phyloP scores from a whole-genome alignment of 1,284 basidiomycete species.

The Porodaedalea pini region DNA sequence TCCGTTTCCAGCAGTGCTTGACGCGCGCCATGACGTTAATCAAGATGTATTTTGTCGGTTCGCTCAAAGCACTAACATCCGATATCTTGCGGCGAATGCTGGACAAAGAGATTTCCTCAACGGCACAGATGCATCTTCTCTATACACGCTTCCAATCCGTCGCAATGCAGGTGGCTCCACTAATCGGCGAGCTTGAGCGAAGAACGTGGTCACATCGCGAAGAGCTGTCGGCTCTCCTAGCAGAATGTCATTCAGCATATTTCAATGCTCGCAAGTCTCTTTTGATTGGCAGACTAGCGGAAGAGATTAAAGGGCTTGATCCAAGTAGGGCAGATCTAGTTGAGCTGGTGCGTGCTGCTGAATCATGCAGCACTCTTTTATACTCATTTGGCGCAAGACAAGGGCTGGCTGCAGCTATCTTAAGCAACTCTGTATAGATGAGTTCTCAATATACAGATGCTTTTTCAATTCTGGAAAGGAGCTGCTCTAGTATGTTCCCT shows the following conservation, averaged over 20 bases:
- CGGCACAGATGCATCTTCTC: constrained; percentile 78
- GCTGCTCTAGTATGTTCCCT: constrained; percentile 72
- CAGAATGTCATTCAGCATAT: constrained; percentile 84
- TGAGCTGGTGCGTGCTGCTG: constrained; percentile 57
- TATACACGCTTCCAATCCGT: constrained; percentile 84
- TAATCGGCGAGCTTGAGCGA: constrained; percentile 81
- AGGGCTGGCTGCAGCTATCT: constrained; percentile 86
- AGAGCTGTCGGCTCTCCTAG: constrained; percentile 71
- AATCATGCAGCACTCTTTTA: background rate
- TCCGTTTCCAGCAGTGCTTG: constrained; percentile 94
- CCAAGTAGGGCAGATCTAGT: constrained; percentile 77
- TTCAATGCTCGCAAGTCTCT: constrained; percentile 69
- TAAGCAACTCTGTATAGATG: constrained; percentile 84
- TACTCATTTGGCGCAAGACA: constrained; percentile 48
- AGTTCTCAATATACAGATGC: constrained; percentile 78
- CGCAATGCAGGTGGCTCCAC: constrained; percentile 66
- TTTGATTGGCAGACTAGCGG: constrained; percentile 64
- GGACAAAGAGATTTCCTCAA: constrained; percentile 79
- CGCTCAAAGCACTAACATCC: constrained; percentile 66
- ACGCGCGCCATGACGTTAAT: constrained; percentile 94
- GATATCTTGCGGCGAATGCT: constrained; percentile 72
- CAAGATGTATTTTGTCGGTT: constrained; percentile 89
- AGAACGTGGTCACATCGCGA: constrained; percentile 69
- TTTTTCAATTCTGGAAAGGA: constrained; percentile 87
- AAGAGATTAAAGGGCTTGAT: constrained; percentile 81